A percentile compares a stretch with the other conserved stretches of the same genome.
phyloP scores from a whole-genome alignment of 2,329 filamentous ascomycete species.

The Verticillium albo-atrum region DNA sequence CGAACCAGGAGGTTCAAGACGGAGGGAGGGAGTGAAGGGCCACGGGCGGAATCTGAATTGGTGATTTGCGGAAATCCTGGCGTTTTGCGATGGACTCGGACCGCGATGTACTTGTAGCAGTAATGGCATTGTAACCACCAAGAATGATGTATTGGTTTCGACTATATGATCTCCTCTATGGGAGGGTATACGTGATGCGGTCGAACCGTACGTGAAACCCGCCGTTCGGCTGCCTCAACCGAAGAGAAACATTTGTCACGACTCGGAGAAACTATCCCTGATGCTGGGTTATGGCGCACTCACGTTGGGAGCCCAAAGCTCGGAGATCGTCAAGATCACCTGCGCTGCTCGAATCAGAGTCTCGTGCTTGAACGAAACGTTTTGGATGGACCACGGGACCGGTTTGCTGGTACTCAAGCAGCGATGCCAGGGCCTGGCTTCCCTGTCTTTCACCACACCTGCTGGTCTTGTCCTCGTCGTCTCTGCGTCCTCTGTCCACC shows the following conservation, averaged over 20 bases:
- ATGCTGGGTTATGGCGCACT: not conserved
- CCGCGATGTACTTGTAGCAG: not conserved
- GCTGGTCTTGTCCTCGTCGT: not conserved
- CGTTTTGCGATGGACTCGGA: not conserved
- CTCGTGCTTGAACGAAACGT: not conserved
- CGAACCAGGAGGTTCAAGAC: not conserved
- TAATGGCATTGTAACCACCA: not conserved
- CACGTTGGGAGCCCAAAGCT: no score
- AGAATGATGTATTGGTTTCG: not conserved
- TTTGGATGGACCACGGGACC: not conserved
- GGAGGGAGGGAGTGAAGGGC: not conserved
- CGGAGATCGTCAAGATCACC: not conserved
- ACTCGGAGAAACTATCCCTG: not conserved
- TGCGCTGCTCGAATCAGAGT: not conserved
- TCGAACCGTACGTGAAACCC: not conserved
- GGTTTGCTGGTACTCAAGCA: not conserved
- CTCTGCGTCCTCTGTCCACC: not conserved
- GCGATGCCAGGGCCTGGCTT: not conserved
- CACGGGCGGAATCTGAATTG: not conserved
- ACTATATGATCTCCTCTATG: not conserved
- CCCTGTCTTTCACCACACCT: not conserved
- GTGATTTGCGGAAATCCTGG: not conserved
- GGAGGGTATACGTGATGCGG: not conserved
- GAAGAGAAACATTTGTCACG: not conserved
- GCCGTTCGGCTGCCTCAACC: not conserved